A percentile compares a stretch with the other conserved stretches of the same genome.
Evolutionary conservation across 129 eudicot genomes (phyloP).

Genomic region (Chrysanthemum lavandulifolium): DNA sequence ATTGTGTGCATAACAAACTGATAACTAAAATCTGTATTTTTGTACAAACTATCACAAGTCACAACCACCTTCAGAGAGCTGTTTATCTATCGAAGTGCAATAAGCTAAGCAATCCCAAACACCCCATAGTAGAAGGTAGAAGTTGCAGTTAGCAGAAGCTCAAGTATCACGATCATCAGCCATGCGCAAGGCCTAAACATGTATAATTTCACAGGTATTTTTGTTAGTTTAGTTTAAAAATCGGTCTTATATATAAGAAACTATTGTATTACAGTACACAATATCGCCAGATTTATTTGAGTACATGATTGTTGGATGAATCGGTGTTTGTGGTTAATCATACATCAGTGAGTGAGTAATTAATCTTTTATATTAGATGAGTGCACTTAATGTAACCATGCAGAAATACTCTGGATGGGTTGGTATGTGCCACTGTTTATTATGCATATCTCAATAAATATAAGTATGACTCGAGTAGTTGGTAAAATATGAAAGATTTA

Average conservation of each 20-base stretch:
- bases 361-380: slow-evolving; percentile 90
- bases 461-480: not conserved
- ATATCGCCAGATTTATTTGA: not conserved
- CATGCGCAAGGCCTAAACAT: slow-evolving; percentile 96
- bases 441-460: slow-evolving; percentile 10
- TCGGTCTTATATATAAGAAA: slow-evolving; percentile 2
- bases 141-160: slow-evolving; percentile 1
- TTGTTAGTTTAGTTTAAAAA: not conserved
- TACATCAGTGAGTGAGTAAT: slow-evolving; percentile 88
- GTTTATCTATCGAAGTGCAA: too few species aligned
- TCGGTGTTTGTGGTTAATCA: slow-evolving; percentile 99
- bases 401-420: slow-evolving; percentile 99
- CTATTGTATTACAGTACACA: slow-evolving; percentile 1
- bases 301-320: slow-evolving; percentile 4
- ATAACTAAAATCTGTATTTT: too few species aligned
- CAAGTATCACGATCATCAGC: slow-evolving; percentile 87
- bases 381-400: slow-evolving; percentile 97
- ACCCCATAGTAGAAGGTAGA: too few species aligned
- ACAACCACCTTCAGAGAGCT: too few species aligned
- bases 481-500: too few species aligned
- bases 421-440: slow-evolving; percentile 50
- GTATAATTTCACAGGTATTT: slow-evolving; percentile 22
- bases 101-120: too few species aligned
- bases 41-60: too few species aligned
- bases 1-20: too few species aligned